Conservation (phyloP, 192 early-diverging fungal species). For the Coemansia sp. region DNA sequence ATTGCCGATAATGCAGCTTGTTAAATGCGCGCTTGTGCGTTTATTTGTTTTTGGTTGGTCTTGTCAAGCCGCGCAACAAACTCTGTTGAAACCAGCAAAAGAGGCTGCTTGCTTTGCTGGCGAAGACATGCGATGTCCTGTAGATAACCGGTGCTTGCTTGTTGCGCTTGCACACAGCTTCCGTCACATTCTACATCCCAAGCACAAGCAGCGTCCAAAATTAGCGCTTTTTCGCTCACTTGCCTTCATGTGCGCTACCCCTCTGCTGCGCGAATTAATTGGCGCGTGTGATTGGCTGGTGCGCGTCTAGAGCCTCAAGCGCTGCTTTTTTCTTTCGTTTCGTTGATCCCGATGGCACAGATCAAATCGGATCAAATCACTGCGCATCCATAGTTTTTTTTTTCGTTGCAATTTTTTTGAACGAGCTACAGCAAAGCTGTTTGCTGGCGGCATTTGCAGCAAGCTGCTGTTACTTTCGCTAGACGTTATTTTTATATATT, state of each 20-base stretch:
- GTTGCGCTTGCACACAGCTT: neutral
- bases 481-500: no score
- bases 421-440: no score
- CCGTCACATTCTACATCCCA: neutral
- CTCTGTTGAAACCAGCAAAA: no score
- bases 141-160: neutral
- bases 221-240: neutral
- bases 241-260: neutral
- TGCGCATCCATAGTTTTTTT: no score
- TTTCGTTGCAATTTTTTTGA: no score
- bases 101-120: no score
- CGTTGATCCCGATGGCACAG: no score
- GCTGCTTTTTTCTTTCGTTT: no score
- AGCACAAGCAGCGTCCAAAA: neutral
- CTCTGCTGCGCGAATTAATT: neutral
- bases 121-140: neutral
- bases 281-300: neutral
- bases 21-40: neutral
- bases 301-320: neutral
- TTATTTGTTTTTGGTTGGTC: constrained; percentile 1
- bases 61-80: neutral
- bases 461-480: no score
- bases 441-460: no score
- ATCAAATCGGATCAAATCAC: no score
- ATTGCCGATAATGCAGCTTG: neutral